Base-by-base conservation (phyloP, 192 early-diverging fungal species). In the Endogone sp. region DNA sequence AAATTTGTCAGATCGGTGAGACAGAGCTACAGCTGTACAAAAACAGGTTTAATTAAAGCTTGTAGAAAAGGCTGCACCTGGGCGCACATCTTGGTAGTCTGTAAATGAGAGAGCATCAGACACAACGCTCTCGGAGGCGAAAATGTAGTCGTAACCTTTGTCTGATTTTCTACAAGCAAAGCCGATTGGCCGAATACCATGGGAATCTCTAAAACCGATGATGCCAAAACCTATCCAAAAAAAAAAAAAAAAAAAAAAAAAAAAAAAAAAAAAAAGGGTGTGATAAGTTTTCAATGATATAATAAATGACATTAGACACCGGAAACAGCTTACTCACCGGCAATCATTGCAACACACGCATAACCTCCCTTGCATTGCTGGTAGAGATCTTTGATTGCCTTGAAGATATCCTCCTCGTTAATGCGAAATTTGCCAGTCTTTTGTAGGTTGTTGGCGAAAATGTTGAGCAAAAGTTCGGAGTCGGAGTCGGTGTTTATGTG, bases 401-500 rank as follows among this genome's bases (percentile, higher is more conserved):
- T 89, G 76, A 98, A 99, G 72, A 97, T 96, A 84, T 99, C 98
- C 76, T 99, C 94, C 75, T 98, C 95, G 76, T 96, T 98, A 68
- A 99, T 91, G 70, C 90, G 79, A 75, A 93, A 90, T 84, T 99
- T 99, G 77, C 94, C 95, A 6, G 95, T 98, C 82, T 93, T 85
- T 71, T 99, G 97, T 71, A 99, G 84, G 82, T 99, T 90, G 81
- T 97, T 87, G 64, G 95, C 98, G 75, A 99, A 93, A 68, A 98
- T 92, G 83, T 99, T 99, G 54, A 99, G 86, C 69, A 98, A 84
- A 55, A 99, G 76, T 83, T 99, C 98, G 58, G 97, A 98, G 83
- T 99, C 98, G 3, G 98, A 99, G 73, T 98, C 96, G 11, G 98
- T 99, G 82, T 99, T 99, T 83, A 99, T 97, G 76, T 99, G 98